Evolutionary conservation across 306 rosid genomes (phyloP).

Genomic region (Dryas drummondii): DNA sequence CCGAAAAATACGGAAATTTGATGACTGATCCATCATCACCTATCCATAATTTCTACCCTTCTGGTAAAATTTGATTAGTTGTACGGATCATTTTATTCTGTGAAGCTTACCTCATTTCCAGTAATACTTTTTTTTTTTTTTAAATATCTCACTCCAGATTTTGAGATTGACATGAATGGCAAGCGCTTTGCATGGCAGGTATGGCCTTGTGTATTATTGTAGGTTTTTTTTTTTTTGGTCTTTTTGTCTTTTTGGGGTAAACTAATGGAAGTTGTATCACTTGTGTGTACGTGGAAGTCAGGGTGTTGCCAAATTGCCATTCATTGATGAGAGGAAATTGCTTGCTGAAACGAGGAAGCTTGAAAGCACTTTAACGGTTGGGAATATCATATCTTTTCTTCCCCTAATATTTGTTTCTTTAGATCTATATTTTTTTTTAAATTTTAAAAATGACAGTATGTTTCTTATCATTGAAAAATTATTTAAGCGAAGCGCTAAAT

Average conservation of each 20-base stretch:
- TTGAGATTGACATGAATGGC: slow-evolving; percentile 98
- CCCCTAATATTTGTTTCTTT: not conserved
- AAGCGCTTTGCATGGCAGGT: slow-evolving; percentile 99
- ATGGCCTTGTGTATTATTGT: slow-evolving; percentile 5
- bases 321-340: slow-evolving; percentile 86
- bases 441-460: too few species aligned
- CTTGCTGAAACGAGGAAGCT: slow-evolving; percentile 74
- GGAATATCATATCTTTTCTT: slow-evolving; percentile 11
- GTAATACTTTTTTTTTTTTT: slow-evolving; percentile 3
- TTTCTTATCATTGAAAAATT: not conserved
- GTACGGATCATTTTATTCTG: slow-evolving; percentile 16
- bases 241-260: slow-evolving; percentile 17
- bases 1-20: slow-evolving; percentile 74
- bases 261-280: slow-evolving; percentile 15
- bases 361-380: slow-evolving; percentile 83
- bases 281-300: slow-evolving; percentile 32
- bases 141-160: slow-evolving; percentile 44
- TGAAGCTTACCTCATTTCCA: slow-evolving; percentile 18
- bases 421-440: not conserved
- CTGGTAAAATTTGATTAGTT: slow-evolving; percentile 53
- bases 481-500: not conserved
- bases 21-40: slow-evolving; percentile 86
- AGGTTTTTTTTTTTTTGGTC: not conserved
- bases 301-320: slow-evolving; percentile 98
- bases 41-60: slow-evolving; percentile 70